Evolutionary conservation across 2,329 filamentous ascomycete species (phyloP), one percentile per base, ranked within the genome.

Genomic region (Colletotrichum eremochloae): DNA sequence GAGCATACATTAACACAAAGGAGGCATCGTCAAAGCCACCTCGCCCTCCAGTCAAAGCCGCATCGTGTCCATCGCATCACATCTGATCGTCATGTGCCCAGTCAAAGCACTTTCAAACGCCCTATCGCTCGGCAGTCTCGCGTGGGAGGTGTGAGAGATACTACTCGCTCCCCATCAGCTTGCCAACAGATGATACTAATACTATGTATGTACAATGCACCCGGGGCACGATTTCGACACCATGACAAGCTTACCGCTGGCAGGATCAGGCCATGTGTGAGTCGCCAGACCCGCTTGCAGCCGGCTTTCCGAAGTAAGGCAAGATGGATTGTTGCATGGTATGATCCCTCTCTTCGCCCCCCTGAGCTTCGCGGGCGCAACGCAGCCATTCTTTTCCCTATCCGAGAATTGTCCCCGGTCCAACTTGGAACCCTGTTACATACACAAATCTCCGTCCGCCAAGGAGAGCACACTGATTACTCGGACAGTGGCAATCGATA

Each of bases 351-450:
- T 20, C 24, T 24, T 66, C 44, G 53, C 44, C 60, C 60, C 60
- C 60, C 12, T 50, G 44, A 63, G 46, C 36, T 33, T 67, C 56
- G 42, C 63, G 68, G 68, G 63, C 68, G 68, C 50, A 71, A 36
- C 24, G 18, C 48, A 44, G 29, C 56, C 31, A 9, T 42, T 67
- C 56, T 48, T 71, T 67, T 24, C 68, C 63, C 40, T 29, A 62
- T 62, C 29, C 24, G 68, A 67, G 55, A 61, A 36, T 33, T 31
- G 44, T 52, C 38, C 57, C 68, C 31, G 63, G 56, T 48, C 50
- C n/a, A 15, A 18, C 56, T 44, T 29, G 20, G 20, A 11, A 40
- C 24, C 15, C 55, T 36, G 31, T 12, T 20, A 61, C 63, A 48
- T 24, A 40, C 18, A 24, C 15, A 14, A 57, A 36, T n/a, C 31